Evolutionary conservation across 2,329 filamentous ascomycete species (phyloP).

Genomic region (Calonectria montana): DNA sequence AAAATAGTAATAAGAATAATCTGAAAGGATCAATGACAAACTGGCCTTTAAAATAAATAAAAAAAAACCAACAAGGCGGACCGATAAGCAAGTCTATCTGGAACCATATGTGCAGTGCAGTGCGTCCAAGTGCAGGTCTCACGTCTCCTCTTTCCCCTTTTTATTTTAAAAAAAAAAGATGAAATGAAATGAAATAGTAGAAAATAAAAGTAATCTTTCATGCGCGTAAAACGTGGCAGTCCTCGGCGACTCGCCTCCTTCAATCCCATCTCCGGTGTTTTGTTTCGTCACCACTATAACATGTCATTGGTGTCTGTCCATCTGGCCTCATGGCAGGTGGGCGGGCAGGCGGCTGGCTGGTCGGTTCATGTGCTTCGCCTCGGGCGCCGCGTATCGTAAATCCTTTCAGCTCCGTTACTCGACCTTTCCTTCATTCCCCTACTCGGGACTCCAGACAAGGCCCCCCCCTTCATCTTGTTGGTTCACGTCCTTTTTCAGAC

Average conservation of each 20-base stretch:
- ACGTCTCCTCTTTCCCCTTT: constrained; percentile 26
- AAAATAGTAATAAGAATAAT: constrained; percentile 23
- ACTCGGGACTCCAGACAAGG: constrained; percentile 12
- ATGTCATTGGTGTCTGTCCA: constrained; percentile 11
- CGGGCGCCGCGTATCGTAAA: constrained; percentile 20
- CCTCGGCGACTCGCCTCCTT: constrained; percentile 5
- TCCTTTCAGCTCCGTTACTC: constrained; percentile 16
- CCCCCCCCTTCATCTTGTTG: constrained; percentile 12
- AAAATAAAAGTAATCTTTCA: neutral
- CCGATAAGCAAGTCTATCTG: constrained; percentile 38
- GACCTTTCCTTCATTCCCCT: constrained; percentile 1
- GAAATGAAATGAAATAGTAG: neutral
- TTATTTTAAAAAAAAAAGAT: constrained; percentile 12
- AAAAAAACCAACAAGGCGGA: constrained; percentile 21
- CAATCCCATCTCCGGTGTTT: neutral
- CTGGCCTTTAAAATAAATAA: constrained; percentile 19
- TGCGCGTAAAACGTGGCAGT: constrained; percentile 17
- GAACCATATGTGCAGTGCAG: constrained; percentile 32
- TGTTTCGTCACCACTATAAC: constrained; percentile 2
- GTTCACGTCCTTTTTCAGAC: constrained; percentile 27
- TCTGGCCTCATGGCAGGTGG: constrained; percentile 11
- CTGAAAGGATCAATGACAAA: constrained; percentile 28
- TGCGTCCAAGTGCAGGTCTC: constrained; percentile 13
- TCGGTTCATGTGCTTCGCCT: constrained; percentile 18
- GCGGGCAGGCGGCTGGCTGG: constrained; percentile 2